These are phyloP conservation scores for Lunasporangiospora selenospora DNA, from an alignment of 192 early-diverging fungal species.

Conservation along the genomic window DNA sequence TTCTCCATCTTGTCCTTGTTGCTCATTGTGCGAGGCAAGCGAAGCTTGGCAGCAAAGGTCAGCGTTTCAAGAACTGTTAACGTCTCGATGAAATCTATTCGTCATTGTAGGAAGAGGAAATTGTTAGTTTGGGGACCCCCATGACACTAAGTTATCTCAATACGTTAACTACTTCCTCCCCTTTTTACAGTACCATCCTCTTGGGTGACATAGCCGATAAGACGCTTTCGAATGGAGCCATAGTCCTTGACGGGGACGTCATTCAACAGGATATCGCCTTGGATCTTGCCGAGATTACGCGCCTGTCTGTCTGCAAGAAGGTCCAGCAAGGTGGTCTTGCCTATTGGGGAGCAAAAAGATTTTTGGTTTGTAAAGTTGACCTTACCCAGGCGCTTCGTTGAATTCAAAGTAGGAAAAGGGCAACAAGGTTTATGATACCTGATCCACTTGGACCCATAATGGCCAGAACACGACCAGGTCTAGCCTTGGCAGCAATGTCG, in stretches of 20 bases:
- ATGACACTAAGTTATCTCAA: no score
- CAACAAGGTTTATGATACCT: no score
- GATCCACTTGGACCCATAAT: slow-evolving; percentile 67
- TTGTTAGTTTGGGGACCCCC: no score
- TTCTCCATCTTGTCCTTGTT: slow-evolving; percentile 49
- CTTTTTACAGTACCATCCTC: no score
- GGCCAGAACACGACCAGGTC: slow-evolving; percentile 62
- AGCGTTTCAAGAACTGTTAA: slow-evolving; percentile 84
- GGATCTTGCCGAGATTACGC: slow-evolving; percentile 46
- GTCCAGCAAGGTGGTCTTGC: slow-evolving; percentile 72
- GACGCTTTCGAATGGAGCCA: slow-evolving; percentile 63
- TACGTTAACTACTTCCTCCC: no score
- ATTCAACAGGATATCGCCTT: slow-evolving; percentile 66
- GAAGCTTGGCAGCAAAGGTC: slow-evolving; percentile 57
- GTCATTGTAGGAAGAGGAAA: not conserved
- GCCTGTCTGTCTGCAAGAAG: slow-evolving; percentile 62
- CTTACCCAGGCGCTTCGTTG: no score
- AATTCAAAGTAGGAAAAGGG: no score
- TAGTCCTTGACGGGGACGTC: slow-evolving; percentile 56
- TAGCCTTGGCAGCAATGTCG: slow-evolving; percentile 29
- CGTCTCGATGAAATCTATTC: slow-evolving; percentile 45
- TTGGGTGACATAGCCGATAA: slow-evolving; percentile 64
- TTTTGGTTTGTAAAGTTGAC: no score
- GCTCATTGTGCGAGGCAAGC: slow-evolving; percentile 53
- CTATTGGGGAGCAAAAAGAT: no score